Conservation (phyloP, 1,284 basidiomycete species). For the Austropuccinia psidii region DNA sequence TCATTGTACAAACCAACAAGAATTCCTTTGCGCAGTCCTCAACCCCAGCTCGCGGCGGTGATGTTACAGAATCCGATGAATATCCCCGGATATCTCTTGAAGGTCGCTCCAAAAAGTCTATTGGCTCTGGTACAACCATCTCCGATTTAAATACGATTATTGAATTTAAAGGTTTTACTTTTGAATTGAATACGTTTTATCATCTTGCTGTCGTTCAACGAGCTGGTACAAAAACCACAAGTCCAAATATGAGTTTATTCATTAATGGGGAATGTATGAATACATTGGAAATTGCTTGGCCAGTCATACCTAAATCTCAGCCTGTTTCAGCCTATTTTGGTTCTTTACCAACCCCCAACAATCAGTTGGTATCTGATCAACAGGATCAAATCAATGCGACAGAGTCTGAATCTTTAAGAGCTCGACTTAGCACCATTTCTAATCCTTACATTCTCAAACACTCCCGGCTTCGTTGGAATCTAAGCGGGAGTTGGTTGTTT, state of each 20-base stretch:
- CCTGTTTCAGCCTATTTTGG: slow-evolving; percentile 29
- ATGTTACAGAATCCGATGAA: neutral
- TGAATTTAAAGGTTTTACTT: slow-evolving; percentile 14
- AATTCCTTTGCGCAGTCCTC: neutral
- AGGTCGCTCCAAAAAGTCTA: neutral
- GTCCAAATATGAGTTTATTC: slow-evolving; percentile 12
- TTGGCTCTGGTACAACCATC: neutral
- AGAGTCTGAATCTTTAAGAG: too few species aligned
- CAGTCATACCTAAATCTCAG: neutral
- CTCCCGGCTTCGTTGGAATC: slow-evolving; percentile 21
- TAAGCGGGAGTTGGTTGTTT: slow-evolving; percentile 28
- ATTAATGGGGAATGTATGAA: slow-evolving; percentile 20
- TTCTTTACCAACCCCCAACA: neutral
- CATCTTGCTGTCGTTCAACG: slow-evolving; percentile 34
- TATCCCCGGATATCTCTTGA: neutral
- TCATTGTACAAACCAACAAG: slow-evolving; percentile 24
- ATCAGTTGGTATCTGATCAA: too few species aligned
- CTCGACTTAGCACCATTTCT: too few species aligned
- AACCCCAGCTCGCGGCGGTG: neutral
- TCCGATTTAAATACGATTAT: neutral
- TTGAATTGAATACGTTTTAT: slow-evolving; percentile 16
- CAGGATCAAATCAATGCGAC: too few species aligned
- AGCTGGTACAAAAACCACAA: slow-evolving; percentile 5
- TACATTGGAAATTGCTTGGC: neutral
- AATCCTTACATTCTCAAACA: neutral